Conservation (phyloP, 306 rosid genomes). For the Begonia fuchsioides region DNA sequence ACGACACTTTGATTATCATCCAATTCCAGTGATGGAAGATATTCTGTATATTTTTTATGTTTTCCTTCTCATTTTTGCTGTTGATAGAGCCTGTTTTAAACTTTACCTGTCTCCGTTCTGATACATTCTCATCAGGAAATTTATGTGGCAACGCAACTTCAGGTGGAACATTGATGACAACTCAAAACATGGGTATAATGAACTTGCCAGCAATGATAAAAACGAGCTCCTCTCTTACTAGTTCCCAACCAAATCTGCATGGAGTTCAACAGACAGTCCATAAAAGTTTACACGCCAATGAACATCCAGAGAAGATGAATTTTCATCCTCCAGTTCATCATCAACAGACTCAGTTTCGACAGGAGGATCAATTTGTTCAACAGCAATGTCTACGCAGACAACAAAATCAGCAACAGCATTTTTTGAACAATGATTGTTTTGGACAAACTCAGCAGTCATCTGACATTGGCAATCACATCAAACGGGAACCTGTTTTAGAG, state of each 20-base stretch:
- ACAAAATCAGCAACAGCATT: conserved; percentile 50
- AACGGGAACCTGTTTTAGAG: conserved; percentile 53
- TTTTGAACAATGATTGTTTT: conserved; percentile 39
- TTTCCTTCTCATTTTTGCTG: not conserved
- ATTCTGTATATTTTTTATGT: conserved; percentile 6
- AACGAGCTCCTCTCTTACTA: conserved; percentile 33
- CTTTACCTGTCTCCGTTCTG: conserved; percentile 19
- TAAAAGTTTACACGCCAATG: conserved; percentile 41
- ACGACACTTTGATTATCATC: conserved; percentile 60
- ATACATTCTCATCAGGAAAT: conserved; percentile 60
- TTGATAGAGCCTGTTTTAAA: conserved; percentile 1
- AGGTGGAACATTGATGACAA: conserved; percentile 59
- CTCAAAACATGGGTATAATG: conserved; percentile 50
- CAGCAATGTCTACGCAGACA: conserved; percentile 45
- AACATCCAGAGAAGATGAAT: conserved; percentile 63
- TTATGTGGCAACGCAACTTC: conserved; percentile 44
- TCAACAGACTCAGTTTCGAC: conserved; percentile 66
- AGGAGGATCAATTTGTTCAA: conserved; percentile 42
- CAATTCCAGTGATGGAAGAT: conserved; percentile 49
- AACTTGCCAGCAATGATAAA: conserved; percentile 47
- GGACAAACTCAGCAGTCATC: conserved; percentile 51
- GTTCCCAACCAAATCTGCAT: conserved; percentile 56
- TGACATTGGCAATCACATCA: conserved; percentile 41
- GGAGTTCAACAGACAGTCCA: conserved; percentile 48
- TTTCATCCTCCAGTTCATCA: too few relatives aligned